Percentiles rank a stretch among this genome's conserved stretches.
Evolutionary conservation across 2,329 filamentous ascomycete genomes (phyloP).

Genomic region (Tolypocladium tundrense): DNA sequence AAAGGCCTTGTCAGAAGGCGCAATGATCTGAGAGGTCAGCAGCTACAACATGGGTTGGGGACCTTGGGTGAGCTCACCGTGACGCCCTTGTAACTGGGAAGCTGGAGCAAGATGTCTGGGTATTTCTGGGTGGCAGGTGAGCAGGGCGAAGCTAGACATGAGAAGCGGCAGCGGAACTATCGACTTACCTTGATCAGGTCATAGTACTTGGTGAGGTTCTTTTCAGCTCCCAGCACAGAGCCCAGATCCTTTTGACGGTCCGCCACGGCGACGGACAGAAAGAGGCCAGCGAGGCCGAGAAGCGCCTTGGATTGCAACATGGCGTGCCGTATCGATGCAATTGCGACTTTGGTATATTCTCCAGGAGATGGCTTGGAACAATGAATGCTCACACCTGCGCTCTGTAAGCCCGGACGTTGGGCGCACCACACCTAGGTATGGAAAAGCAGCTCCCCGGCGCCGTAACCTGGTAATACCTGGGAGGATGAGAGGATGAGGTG

Average conservation of each 20-base stretch:
- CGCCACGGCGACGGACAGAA: conserved; percentile 8
- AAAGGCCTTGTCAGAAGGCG: conserved; percentile 48
- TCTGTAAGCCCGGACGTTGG: not conserved
- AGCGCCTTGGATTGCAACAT: conserved; percentile 11
- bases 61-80: conserved; percentile 22
- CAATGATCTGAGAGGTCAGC: conserved; percentile 34
- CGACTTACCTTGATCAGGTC: conserved; percentile 29
- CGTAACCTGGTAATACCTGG: too few relatives aligned
- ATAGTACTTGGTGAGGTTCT: conserved; percentile 33
- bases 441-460: too few relatives aligned
- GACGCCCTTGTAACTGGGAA: conserved; percentile 32
- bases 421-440: not conserved
- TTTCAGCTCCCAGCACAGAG: conserved; percentile 24
- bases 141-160: not conserved
- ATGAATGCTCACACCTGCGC: not conserved
- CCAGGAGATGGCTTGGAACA: not conserved
- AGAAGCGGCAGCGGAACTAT: not conserved
- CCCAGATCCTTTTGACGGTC: conserved; percentile 24
- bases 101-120: conserved; percentile 31
- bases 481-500: not conserved
- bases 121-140: conserved; percentile 25
- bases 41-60: not conserved
- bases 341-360: not conserved
- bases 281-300: conserved; percentile 12
- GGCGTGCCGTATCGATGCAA: not conserved